These are phyloP conservation scores for Solanum hybrid DNA, from an alignment of 305 asterid species.

Conservation along the genomic window DNA sequence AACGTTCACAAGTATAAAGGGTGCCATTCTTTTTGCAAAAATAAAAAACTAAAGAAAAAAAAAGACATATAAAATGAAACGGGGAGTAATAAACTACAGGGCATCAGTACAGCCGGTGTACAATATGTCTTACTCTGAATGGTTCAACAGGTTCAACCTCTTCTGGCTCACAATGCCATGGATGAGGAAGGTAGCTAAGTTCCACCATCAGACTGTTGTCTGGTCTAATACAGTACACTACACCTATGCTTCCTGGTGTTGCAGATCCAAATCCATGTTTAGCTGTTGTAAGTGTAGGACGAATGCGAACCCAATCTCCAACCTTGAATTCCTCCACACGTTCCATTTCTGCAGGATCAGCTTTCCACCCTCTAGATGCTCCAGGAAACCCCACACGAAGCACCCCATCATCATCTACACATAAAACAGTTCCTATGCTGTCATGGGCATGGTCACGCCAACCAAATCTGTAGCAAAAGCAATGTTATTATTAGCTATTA, in stretches of 20 bases:
- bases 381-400: conserved; percentile 98
- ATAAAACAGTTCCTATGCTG: conserved; percentile 87
- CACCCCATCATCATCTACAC: conserved; percentile 97
- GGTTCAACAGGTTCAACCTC: conserved; percentile 94
- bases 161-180: conserved; percentile 99
- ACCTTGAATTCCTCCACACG: conserved; percentile 95
- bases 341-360: conserved; percentile 98
- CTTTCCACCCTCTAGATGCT: conserved; percentile 99
- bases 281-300: conserved; percentile 88
- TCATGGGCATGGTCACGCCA: conserved; percentile 93
- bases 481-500: neutral
- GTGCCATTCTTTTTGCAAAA: neutral
- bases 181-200: conserved; percentile 83
- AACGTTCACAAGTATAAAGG: neutral
- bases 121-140: conserved; percentile 56
- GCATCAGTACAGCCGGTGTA: neutral
- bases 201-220: conserved; percentile 77
- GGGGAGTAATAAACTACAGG: neutral
- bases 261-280: conserved; percentile 93
- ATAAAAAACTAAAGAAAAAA: neutral
- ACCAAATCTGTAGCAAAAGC: conserved; percentile 58
- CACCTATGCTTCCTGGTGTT: conserved; percentile 91
- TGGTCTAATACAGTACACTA: conserved; percentile 79
- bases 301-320: conserved; percentile 97
- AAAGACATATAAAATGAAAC: neutral